These are phyloP conservation scores for Pichia sp. DNA, from an alignment of 1,139 yeast genomes.

Conservation along the genomic window DNA sequence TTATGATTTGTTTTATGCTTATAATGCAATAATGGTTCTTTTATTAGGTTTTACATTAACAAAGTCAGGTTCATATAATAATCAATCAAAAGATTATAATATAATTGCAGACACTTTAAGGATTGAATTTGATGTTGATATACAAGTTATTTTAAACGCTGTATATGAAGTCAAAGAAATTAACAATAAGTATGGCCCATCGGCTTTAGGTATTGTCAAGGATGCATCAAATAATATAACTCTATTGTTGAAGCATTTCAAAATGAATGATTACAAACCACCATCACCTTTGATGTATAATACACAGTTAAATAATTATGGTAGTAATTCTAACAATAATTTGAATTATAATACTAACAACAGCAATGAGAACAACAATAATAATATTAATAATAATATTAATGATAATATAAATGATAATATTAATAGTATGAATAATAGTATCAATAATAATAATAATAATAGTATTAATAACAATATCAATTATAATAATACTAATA, in stretches of 20 bases:
- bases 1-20: conserved; percentile 32
- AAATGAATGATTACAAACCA: conserved; percentile 1
- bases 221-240: conserved; percentile 16
- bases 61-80: conserved; percentile 8
- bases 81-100: conserved; percentile 4
- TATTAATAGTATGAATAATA: neutral
- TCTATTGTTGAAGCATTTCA: conserved; percentile 14
- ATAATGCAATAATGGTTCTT: conserved; percentile 30
- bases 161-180: conserved; percentile 23
- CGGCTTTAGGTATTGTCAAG: conserved; percentile 11
- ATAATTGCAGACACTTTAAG: conserved; percentile 15
- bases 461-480: neutral
- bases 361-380: neutral
- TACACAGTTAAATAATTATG: neutral
- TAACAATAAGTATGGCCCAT: conserved; percentile 8
- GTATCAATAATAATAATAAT: neutral
- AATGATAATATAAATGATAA: neutral
- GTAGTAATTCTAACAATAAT: neutral
- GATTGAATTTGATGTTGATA: conserved; percentile 19
- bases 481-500: neutral
- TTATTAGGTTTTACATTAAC: conserved; percentile 29
- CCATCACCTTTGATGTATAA: neutral
- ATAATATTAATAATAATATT: neutral
- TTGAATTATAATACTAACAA: neutral
- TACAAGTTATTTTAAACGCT: conserved; percentile 22